phyloP scores from a whole-genome alignment of 345 rosid genomes.

The Diplotaxis tenuifolia region DNA sequence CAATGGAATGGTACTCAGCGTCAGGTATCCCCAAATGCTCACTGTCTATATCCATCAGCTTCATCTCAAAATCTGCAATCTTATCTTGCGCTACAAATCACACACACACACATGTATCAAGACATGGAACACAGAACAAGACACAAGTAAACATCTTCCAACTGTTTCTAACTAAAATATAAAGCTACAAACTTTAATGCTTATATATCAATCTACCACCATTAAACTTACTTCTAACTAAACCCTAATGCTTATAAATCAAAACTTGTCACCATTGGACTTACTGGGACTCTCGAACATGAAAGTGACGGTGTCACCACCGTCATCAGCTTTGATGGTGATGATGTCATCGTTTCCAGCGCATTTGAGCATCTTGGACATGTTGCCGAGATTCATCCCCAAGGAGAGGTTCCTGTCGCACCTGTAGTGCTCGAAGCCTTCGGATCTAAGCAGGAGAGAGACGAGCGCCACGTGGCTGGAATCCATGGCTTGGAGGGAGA shows the following conservation, averaged over 20 bases:
- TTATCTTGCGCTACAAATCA: constrained; percentile 76
- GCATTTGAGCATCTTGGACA: constrained; percentile 92
- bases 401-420: constrained; percentile 89
- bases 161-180: background rate
- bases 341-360: constrained; percentile 95
- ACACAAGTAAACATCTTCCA: background rate
- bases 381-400: constrained; percentile 90
- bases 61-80: constrained; percentile 96
- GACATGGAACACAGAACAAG: background rate
- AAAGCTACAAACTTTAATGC: background rate
- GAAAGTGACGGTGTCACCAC: constrained; percentile 91
- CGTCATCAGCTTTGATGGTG: constrained; percentile 95
- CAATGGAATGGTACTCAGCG: constrained; percentile 93
- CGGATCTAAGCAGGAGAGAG: constrained; percentile 81
- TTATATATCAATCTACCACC: too few relatives aligned
- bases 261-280: constrained; percentile 3
- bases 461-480: constrained; percentile 97
- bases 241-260: background rate
- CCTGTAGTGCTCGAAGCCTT: constrained; percentile 97
- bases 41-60: constrained; percentile 92
- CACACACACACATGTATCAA: background rate
- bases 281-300: constrained; percentile 98
- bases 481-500: constrained; percentile 98
- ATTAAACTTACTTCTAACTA: too few relatives aligned
- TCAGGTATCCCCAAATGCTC: constrained; percentile 98